These are phyloP conservation scores for Wallacemonas sp. DNA, from an alignment of 208 protist genomes.

Conservation along the genomic window DNA sequence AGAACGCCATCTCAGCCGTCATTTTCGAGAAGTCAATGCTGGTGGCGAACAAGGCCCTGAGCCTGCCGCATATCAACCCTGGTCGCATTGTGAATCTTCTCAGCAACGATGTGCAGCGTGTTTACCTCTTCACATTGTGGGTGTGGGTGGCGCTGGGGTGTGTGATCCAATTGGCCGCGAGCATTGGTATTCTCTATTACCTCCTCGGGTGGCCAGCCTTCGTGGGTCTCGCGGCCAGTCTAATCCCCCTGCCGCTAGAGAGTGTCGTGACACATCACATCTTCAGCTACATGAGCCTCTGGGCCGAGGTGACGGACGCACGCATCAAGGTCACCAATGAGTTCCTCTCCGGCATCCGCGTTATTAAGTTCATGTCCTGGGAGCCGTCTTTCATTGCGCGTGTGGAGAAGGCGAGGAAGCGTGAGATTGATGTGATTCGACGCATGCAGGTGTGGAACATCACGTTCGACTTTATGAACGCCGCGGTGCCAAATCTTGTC, in stretches of 20 bases:
- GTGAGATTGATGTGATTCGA: constrained; percentile 21
- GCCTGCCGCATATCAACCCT: constrained; percentile 68
- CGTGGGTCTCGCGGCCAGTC: constrained; percentile 51
- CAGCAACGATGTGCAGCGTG: constrained; percentile 57
- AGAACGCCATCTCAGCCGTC: constrained; percentile 49
- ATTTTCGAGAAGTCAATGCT: constrained; percentile 79
- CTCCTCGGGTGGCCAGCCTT: no score
- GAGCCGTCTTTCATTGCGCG: constrained; percentile 62
- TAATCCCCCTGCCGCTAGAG: constrained; percentile 18
- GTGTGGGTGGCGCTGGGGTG: constrained; percentile 55
- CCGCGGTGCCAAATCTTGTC: no score
- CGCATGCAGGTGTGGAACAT: constrained; percentile 25
- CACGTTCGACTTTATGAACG: no score
- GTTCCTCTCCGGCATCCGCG: constrained; percentile 80
- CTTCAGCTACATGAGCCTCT: constrained; percentile 19
- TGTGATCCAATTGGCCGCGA: constrained; percentile 37
- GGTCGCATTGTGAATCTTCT: constrained; percentile 89
- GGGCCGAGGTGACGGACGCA: constrained; percentile 58
- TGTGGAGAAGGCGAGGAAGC: constrained; percentile 32
- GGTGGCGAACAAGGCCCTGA: constrained; percentile 27
- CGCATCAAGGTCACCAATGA: constrained; percentile 89
- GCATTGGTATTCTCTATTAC: constrained; percentile 54
- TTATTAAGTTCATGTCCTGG: constrained; percentile 92
- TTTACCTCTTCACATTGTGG: constrained; percentile 46
- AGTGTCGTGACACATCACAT: constrained; percentile 21